phyloP scores from a whole-genome alignment of 1,284 basidiomycete genomes.

The Schizophyllum commune region DNA sequence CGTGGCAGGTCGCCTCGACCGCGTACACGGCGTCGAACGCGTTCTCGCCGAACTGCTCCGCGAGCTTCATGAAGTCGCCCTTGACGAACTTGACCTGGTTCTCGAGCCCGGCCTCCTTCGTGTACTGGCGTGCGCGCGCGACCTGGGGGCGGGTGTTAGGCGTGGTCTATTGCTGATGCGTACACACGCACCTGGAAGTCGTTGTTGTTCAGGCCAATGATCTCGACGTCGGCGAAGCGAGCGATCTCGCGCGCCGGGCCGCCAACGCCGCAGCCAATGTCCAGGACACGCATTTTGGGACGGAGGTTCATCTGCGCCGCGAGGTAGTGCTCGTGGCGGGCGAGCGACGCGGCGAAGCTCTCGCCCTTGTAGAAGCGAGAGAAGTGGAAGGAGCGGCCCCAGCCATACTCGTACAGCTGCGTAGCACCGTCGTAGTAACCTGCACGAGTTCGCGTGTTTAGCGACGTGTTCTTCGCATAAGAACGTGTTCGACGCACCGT shows the following conservation, averaged over 20 bases:
- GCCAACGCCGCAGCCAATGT: slow-evolving; percentile 97
- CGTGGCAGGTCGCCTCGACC: slow-evolving; percentile 97
- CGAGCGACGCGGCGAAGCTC: slow-evolving; percentile 75
- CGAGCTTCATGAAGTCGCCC: slow-evolving; percentile 96
- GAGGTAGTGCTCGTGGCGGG: slow-evolving; percentile 98
- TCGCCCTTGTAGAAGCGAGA: slow-evolving; percentile 98
- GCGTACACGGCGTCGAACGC: slow-evolving; percentile 97
- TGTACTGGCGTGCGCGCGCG: slow-evolving; percentile 75
- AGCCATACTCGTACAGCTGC: slow-evolving; percentile 95
- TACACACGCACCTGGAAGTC: slow-evolving; percentile 73
- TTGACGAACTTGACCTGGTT: slow-evolving; percentile 78
- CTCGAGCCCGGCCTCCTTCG: slow-evolving; percentile 70
- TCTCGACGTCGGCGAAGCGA: slow-evolving; percentile 79
- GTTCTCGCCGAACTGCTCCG: slow-evolving; percentile 88
- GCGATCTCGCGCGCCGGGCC: slow-evolving; percentile 96
- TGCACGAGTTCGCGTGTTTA: slow-evolving; percentile 18
- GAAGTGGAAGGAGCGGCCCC: slow-evolving; percentile 95
- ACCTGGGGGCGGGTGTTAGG: neutral
- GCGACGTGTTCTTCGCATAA: neutral
- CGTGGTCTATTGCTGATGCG: neutral
- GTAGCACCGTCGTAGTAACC: slow-evolving; percentile 98
- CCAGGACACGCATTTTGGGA: slow-evolving; percentile 92
- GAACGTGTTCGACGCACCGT: slow-evolving; percentile 47
- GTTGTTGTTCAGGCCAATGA: slow-evolving; percentile 96
- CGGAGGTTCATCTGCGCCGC: slow-evolving; percentile 76